A percentile compares a stretch with the other conserved stretches of the same genome.
These are phyloP conservation scores for Nothophytophthora sp. DNA, from an alignment of 352 stramenopile genomes.

Conservation along the genomic window DNA sequence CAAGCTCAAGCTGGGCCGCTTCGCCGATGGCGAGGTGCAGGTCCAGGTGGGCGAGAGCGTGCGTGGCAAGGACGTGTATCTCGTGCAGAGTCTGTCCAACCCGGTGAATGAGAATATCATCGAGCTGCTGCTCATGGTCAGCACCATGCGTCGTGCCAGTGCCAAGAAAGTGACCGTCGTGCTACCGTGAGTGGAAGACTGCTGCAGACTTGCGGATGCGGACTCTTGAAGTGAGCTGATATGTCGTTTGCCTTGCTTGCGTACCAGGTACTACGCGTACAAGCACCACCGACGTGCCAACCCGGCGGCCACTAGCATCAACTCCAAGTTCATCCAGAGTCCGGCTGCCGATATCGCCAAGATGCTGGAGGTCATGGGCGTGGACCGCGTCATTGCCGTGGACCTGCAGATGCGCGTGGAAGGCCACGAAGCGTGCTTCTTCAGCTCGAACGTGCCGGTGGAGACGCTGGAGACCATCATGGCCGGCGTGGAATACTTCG, in stretches of 20 bases:
- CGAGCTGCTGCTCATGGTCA: slow-evolving; percentile 95
- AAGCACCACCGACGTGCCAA: slow-evolving; percentile 91
- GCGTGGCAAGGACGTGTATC: slow-evolving; percentile 94
- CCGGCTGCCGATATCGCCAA: slow-evolving; percentile 88
- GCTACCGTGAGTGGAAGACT: slow-evolving; percentile 74
- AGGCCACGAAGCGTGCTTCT: slow-evolving; percentile 91
- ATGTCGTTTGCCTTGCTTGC: background rate
- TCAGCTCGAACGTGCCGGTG: slow-evolving; percentile 89
- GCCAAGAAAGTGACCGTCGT: slow-evolving; percentile 95
- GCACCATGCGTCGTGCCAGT: slow-evolving; percentile 91
- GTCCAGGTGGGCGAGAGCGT: slow-evolving; percentile 93
- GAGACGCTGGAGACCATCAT: slow-evolving; percentile 94
- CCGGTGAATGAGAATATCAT: slow-evolving; percentile 96
- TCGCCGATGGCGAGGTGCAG: slow-evolving; percentile 93
- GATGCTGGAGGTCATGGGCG: slow-evolving; percentile 95
- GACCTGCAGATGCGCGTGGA: slow-evolving; percentile 92
- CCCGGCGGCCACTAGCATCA: slow-evolving; percentile 86
- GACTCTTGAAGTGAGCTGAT: too few species aligned
- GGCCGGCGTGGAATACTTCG: slow-evolving; percentile 92
- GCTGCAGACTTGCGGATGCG: background rate
- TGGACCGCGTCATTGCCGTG: slow-evolving; percentile 93
- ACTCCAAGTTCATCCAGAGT: slow-evolving; percentile 93
- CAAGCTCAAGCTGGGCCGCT: slow-evolving; percentile 88
- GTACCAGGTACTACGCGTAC: slow-evolving; percentile 88
- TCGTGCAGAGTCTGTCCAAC: slow-evolving; percentile 91